Conservation (phyloP, 768 basidiomycete species). For the Auricularia sp. region DNA sequence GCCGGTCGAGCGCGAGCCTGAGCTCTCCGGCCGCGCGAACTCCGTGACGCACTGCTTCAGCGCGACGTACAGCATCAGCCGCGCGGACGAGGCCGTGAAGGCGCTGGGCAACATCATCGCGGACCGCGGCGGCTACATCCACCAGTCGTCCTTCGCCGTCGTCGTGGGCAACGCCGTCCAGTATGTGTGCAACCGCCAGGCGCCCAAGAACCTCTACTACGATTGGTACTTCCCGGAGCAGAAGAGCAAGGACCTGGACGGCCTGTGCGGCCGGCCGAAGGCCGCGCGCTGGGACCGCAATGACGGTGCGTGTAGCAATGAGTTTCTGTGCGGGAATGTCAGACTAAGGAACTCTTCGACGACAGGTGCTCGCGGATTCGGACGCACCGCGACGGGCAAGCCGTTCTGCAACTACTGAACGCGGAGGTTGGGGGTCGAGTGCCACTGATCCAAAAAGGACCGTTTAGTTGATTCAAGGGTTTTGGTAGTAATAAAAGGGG, state of each 20-base stretch:
- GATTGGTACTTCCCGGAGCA: not conserved
- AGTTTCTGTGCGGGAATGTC: not conserved
- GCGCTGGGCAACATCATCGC: not conserved
- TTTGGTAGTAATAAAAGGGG: not conserved
- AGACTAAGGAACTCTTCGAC: not conserved
- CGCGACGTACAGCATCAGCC: not conserved
- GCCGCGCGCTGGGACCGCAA: not conserved
- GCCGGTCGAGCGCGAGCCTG: not conserved
- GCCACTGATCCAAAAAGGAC: not conserved
- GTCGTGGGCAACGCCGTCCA: not conserved
- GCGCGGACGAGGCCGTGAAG: not conserved
- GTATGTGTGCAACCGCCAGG: not conserved
- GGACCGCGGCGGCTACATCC: not conserved
- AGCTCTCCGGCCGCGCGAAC: not conserved
- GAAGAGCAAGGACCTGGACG: not conserved
- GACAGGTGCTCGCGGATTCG: not conserved
- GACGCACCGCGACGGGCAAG: not conserved
- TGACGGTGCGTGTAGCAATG: not conserved
- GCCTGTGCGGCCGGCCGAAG: not conserved
- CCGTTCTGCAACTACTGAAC: not conserved
- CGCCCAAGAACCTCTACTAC: not conserved
- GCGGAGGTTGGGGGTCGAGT: no score
- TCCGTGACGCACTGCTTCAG: not conserved
- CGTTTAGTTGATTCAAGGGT: not conserved
- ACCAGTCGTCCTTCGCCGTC: not conserved